Conservation (phyloP, 352 stramenopile species). For the Pythium graminicola region DNA sequence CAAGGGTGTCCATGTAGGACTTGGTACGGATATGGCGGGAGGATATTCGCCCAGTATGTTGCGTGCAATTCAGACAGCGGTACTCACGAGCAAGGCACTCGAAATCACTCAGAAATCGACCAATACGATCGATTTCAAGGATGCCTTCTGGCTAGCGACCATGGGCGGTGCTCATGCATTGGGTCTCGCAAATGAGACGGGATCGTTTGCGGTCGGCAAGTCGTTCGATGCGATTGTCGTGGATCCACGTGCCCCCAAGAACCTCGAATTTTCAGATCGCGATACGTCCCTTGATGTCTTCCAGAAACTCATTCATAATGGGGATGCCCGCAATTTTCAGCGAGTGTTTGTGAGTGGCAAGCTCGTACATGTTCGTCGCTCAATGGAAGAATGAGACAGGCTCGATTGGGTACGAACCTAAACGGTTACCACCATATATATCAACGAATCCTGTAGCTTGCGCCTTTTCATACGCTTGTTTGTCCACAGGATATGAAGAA, state of each 20-base stretch:
- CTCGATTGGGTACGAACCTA: not conserved
- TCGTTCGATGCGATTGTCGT: constrained; percentile 84
- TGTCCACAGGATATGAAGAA: not conserved
- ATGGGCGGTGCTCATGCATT: constrained; percentile 76
- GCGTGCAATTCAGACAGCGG: constrained; percentile 68
- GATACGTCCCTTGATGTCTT: constrained; percentile 52
- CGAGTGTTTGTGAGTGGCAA: constrained; percentile 66
- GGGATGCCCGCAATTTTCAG: constrained; percentile 78
- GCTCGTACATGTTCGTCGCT: constrained; percentile 23
- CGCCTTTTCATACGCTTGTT: not conserved
- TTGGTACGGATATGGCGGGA: constrained; percentile 89
- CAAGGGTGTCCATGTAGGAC: constrained; percentile 40
- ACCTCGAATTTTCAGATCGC: constrained; percentile 45
- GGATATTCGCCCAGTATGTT: constrained; percentile 90
- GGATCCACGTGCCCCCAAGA: constrained; percentile 33
- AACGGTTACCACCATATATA: constrained; percentile 10
- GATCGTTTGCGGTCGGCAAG: constrained; percentile 75
- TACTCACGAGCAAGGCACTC: constrained; percentile 65
- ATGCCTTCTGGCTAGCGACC: constrained; percentile 85
- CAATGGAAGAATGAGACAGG: not conserved
- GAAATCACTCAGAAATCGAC: constrained; percentile 25
- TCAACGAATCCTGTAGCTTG: not conserved
- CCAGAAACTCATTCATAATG: constrained; percentile 83
- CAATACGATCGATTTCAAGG: constrained; percentile 45
- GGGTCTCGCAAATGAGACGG: constrained; percentile 56